Base-by-base conservation (phyloP, 1,284 basidiomycete species). In the Ceratobasidium sp. region DNA sequence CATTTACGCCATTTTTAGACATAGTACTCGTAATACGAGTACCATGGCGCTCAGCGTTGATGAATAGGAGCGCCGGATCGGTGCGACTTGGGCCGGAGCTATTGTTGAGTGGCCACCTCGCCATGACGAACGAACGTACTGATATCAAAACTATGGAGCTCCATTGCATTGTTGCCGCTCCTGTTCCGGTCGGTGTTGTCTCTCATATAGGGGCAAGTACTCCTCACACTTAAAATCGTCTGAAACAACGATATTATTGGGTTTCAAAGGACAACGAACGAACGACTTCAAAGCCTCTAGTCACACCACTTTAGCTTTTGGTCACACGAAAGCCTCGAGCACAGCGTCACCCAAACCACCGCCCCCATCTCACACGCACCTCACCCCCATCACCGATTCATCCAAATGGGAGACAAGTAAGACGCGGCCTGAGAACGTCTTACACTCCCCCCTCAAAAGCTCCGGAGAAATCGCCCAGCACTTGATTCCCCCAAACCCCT, bases 261-360 rank as follows among this genome's bases (percentile, higher is more conserved):
- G 63, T 65, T 49, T 65, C 39, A 65, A 65, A 65, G 63, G 63
- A 65, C 63, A n/a, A n/a, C n/a, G n/a, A n/a, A n/a, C n/a, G n/a
- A n/a, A n/a, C n/a, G 7, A 64, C 39, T 26, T 3, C 23, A 23
- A 49, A 65, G 63, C 63, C 26, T 47, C 63, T n/a, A 42, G 63
- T 65, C 63, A 65, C 63, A 42, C 63, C 10, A 17, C 58, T 8
- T 2, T 51, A 17, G 39, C 45, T 65, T 65, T 65, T 65, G n/a
- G 63, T 65, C 63, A 65, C 63, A 31, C 15, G 39, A n/a, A 49
- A 28, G 39, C 42, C 10, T 49, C 42, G 20, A 45, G 63, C 63
- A 65, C 42, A 65, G 63, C n/a, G 42, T 47, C 63, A 39, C 61
- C 23, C n/a, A n/a, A n/a, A 65, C 63, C 39, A 65, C 63, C 63